Evolutionary conservation across 1,139 yeast species (phyloP).

Genomic region (Sugiyamaella xylanicola): DNA sequence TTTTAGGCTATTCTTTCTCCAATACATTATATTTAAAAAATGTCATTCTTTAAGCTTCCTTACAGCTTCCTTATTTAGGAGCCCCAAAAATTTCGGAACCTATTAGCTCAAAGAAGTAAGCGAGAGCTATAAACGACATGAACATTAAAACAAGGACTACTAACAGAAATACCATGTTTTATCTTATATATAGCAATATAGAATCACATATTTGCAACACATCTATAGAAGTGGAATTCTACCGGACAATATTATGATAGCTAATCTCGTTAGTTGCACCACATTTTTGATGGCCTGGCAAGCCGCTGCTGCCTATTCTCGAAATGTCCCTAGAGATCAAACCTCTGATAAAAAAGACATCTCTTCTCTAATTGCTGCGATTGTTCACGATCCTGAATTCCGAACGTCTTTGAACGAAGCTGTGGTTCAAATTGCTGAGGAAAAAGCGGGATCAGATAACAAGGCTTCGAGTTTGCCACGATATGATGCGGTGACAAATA

Average conservation of each 20-base stretch:
- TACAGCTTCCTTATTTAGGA: constrained; percentile 5
- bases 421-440: constrained; percentile 3
- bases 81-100: not conserved
- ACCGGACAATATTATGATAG: not conserved
- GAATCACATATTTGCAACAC: no score
- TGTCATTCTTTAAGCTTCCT: constrained; percentile 5
- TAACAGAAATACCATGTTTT: not conserved
- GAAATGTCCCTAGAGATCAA: not conserved
- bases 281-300: constrained; percentile 7
- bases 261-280: not conserved
- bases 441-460: not conserved
- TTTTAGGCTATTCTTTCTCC: constrained; percentile 14
- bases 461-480: not conserved
- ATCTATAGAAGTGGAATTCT: no score
- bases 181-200: not conserved
- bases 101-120: not conserved
- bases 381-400: constrained; percentile 13
- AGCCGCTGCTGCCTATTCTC: not conserved
- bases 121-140: constrained; percentile 2
- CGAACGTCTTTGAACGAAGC: constrained; percentile 7
- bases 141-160: constrained; percentile 6
- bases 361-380: constrained; percentile 8
- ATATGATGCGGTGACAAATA: not conserved
- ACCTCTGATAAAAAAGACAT: constrained; percentile 1
- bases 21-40: constrained; percentile 3